phyloP scores from a whole-genome alignment of 2,329 filamentous ascomycete species.

The Graphilbum ipis-grandicollis region DNA sequence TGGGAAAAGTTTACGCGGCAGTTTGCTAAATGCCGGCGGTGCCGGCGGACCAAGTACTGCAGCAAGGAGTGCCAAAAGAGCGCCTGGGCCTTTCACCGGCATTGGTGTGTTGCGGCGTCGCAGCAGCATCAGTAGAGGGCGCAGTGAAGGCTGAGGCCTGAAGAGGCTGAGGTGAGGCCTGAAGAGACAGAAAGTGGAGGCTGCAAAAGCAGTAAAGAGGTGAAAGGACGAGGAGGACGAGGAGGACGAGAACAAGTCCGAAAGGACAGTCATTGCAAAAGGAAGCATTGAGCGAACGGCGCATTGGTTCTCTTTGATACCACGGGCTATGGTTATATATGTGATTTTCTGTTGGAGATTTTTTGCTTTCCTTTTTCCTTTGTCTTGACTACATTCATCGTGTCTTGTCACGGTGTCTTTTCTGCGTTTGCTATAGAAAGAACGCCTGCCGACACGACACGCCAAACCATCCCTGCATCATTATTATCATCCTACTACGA shows the following conservation, averaged over 20 bases:
- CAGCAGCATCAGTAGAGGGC: too few relatives aligned
- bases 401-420: not conserved
- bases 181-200: too few relatives aligned
- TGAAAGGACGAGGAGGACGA: not conserved
- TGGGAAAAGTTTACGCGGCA: conserved; percentile 96
- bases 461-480: too few relatives aligned
- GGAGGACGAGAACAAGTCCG: too few relatives aligned
- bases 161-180: too few relatives aligned
- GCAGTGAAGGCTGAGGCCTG: too few relatives aligned
- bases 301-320: not conserved
- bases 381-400: not conserved
- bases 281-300: not conserved
- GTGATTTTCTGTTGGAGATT: not conserved
- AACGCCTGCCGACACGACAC: too few relatives aligned
- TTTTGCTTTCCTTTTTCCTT: not conserved
- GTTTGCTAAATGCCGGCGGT: conserved; percentile 94
- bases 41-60: conserved; percentile 94
- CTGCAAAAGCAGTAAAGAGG: not conserved
- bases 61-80: conserved; percentile 99
- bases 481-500: too few relatives aligned
- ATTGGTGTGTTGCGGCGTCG: conserved; percentile 79
- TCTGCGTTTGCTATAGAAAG: too few relatives aligned
- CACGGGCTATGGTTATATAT: not conserved
- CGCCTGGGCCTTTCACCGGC: conserved; percentile 93
- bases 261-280: too few relatives aligned